These are phyloP conservation scores for Alternaria alternata DNA, from an alignment of 2,329 filamentous ascomycete genomes.

Conservation along the genomic window DNA sequence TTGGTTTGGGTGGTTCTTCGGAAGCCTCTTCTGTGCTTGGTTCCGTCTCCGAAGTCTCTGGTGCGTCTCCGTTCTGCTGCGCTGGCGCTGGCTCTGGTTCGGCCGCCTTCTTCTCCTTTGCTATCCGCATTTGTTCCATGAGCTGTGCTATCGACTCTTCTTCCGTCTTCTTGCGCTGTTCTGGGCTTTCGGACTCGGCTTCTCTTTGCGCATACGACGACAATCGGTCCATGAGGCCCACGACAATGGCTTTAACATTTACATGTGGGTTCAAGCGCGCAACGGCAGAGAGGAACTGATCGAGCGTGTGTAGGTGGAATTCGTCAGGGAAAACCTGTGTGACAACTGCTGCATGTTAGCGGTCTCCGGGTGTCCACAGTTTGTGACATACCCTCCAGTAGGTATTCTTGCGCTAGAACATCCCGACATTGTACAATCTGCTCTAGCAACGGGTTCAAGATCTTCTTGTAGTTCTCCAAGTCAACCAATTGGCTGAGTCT, in stretches of 20 bases:
- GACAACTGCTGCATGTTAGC: constrained; percentile 70
- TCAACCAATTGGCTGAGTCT: constrained; percentile 95
- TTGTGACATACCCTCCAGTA: constrained; percentile 72
- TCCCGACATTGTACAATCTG: constrained; percentile 98
- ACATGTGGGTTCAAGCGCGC: constrained; percentile 94
- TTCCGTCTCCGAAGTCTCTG: constrained; percentile 31
- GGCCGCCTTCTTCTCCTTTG: constrained; percentile 61
- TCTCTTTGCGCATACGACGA: constrained; percentile 95
- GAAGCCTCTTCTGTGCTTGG: constrained; percentile 39
- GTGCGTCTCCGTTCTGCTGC: constrained; percentile 48
- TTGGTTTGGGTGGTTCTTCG: constrained; percentile 36
- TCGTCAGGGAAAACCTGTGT: constrained; percentile 99
- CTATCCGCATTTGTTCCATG: constrained; percentile 78
- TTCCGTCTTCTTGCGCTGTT: constrained; percentile 79
- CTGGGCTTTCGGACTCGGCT: constrained; percentile 72
- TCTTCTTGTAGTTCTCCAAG: constrained; percentile 91
- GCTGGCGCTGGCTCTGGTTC: constrained; percentile 32
- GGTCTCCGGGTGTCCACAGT: background rate
- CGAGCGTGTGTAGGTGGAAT: constrained; percentile 95
- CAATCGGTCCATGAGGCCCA: constrained; percentile 94
- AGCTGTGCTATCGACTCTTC: constrained; percentile 82
- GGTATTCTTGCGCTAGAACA: constrained; percentile 95
- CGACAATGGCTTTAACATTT: constrained; percentile 97
- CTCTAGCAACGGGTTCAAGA: constrained; percentile 87
- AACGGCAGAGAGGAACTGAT: constrained; percentile 92